Conservation (phyloP, 2,329 filamentous ascomycete genomes). For the Sphaerulina populicola region DNA sequence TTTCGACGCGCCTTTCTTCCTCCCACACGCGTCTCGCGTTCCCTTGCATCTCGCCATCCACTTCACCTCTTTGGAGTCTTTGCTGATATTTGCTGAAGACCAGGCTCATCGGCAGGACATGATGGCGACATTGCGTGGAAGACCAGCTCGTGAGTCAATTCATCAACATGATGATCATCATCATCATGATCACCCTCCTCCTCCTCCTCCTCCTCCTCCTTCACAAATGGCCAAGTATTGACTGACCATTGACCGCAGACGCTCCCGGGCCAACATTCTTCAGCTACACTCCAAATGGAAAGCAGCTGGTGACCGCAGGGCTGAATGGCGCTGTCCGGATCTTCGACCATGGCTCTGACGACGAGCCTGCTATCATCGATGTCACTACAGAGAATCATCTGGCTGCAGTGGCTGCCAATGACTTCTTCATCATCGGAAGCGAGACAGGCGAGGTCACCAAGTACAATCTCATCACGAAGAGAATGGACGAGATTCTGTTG, state of each 20-base stretch:
- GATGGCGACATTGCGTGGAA: conserved; percentile 47
- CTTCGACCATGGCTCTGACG: conserved; percentile 83
- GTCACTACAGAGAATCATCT: conserved; percentile 82
- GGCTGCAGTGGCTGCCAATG: conserved; percentile 65
- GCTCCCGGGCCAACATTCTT: conserved; percentile 80
- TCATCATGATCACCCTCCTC: no score
- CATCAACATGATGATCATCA: no score
- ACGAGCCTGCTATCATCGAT: conserved; percentile 86
- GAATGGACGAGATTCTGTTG: conserved; percentile 72
- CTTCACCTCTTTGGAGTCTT: not conserved
- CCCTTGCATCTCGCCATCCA: not conserved
- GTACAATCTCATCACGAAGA: conserved; percentile 68
- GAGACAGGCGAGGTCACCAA: conserved; percentile 95
- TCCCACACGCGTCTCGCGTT: not conserved
- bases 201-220: not conserved
- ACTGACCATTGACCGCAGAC: conserved; percentile 42
- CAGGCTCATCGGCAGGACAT: conserved; percentile 2
- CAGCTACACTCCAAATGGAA: conserved; percentile 81
- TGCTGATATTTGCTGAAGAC: not conserved
- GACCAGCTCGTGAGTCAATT: conserved; percentile 48
- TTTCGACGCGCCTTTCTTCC: conserved; percentile 4
- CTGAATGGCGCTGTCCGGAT: conserved; percentile 89
- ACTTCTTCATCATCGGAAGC: conserved; percentile 79
- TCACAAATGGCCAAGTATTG: not conserved
- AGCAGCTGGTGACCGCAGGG: conserved; percentile 79